Evolutionary conservation across 805 yeast species (phyloP).

Genomic region (Metahyphopichia silvanorum): DNA sequence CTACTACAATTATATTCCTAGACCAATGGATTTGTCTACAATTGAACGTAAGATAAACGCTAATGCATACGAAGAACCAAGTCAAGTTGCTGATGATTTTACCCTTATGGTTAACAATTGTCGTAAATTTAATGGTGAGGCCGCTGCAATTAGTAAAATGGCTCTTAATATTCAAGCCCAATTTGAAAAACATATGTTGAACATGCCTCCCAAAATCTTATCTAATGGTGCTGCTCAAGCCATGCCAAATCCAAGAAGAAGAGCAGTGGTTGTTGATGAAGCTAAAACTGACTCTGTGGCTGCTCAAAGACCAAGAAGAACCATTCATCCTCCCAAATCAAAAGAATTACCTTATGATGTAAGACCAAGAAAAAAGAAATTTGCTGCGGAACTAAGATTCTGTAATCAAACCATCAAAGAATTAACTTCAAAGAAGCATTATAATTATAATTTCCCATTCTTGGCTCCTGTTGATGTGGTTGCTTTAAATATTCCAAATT

Average conservation of each 20-base stretch:
- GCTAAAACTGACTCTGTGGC: conserved; percentile 52
- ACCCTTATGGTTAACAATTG: conserved; percentile 84
- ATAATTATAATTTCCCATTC: conserved; percentile 84
- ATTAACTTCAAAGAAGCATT: conserved; percentile 76
- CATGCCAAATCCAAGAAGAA: conserved; percentile 16
- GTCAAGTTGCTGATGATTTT: conserved; percentile 71
- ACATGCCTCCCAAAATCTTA: conserved; percentile 69
- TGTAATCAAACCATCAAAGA: conserved; percentile 83
- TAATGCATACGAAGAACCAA: conserved; percentile 70
- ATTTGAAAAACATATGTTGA: conserved; percentile 88
- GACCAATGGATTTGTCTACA: conserved; percentile 93
- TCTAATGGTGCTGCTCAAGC: conserved; percentile 14
- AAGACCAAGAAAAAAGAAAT: conserved; percentile 88
- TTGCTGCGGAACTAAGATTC: conserved; percentile 83
- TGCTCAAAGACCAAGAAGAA: conserved; percentile 89
- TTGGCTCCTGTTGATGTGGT: conserved; percentile 93
- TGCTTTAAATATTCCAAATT: conserved; percentile 88
- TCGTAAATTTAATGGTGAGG: conserved; percentile 78
- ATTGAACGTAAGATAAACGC: conserved; percentile 75
- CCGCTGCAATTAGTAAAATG: conserved; percentile 84
- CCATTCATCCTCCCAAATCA: conserved; percentile 94
- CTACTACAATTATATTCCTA: conserved; percentile 75
- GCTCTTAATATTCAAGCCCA: conserved; percentile 86
- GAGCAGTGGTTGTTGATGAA: conserved; percentile 14
- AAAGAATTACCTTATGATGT: conserved; percentile 90